Evolutionary conservation across 2,329 filamentous ascomycete species (phyloP).

Genomic region (Mycogone perniciosa): DNA sequence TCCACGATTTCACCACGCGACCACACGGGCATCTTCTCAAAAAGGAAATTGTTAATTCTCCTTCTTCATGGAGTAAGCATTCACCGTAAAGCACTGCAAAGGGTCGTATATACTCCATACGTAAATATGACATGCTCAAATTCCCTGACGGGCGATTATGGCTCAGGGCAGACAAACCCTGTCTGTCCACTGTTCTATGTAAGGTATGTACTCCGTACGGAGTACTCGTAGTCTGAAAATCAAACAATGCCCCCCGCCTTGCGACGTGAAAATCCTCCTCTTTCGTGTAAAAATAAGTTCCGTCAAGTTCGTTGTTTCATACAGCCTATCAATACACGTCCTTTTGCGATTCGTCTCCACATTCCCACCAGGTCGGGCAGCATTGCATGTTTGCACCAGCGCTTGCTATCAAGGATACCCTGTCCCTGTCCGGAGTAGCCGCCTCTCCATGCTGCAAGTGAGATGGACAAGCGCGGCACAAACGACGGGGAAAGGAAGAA

Average conservation of each 20-base stretch:
- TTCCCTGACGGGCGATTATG: too few species aligned
- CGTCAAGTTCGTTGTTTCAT: not conserved
- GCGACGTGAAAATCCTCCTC: constrained; percentile 9
- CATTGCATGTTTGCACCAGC: not conserved
- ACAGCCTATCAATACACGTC: not conserved
- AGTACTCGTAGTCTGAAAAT: not conserved
- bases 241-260: constrained; percentile 4
- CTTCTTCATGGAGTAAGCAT: too few species aligned
- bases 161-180: too few species aligned
- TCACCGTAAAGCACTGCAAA: too few species aligned
- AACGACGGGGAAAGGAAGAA: not conserved
- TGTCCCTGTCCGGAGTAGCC: not conserved
- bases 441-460: not conserved
- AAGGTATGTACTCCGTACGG: too few species aligned
- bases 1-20: too few species aligned
- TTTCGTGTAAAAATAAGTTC: not conserved
- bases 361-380: not conserved
- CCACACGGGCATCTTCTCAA: too few species aligned
- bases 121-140: too few species aligned
- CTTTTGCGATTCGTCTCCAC: not conserved
- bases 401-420: not conserved
- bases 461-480: not conserved
- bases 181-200: too few species aligned
- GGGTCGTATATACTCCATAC: too few species aligned
- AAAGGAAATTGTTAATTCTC: too few species aligned